Conservation (phyloP, 108 stramenopile genomes). For the Pseudonitzschia delicatissima region DNA sequence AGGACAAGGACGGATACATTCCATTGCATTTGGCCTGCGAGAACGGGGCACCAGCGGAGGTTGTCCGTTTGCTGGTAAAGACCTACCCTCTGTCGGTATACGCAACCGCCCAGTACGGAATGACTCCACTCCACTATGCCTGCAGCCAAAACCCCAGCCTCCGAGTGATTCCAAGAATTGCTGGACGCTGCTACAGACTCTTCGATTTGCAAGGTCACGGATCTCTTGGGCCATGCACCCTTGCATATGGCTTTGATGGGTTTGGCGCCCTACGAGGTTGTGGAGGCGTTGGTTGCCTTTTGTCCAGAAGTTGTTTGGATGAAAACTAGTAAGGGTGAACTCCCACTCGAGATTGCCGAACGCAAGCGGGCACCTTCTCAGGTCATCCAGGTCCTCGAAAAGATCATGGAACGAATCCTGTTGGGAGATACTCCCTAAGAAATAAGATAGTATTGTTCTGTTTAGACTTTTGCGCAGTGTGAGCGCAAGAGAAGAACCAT, state of each 20-base stretch:
- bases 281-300: slow-evolving; percentile 35
- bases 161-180: slow-evolving; percentile 31
- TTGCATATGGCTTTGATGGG: slow-evolving; percentile 44
- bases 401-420: slow-evolving; percentile 30
- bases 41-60: slow-evolving; percentile 29
- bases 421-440: slow-evolving; percentile 10
- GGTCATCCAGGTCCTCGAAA: slow-evolving; percentile 32
- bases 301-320: slow-evolving; percentile 27
- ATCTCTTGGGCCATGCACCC: slow-evolving; percentile 40
- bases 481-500: no score
- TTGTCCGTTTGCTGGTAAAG: slow-evolving; percentile 28
- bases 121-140: slow-evolving; percentile 42
- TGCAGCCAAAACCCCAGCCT: slow-evolving; percentile 25
- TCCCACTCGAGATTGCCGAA: slow-evolving; percentile 37
- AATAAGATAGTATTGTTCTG: no score
- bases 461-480: no score
- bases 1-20: slow-evolving; percentile 48
- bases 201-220: slow-evolving; percentile 23
- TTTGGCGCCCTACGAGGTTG: slow-evolving; percentile 30
- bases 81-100: slow-evolving; percentile 23
- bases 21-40: slow-evolving; percentile 48
- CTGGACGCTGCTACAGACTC: slow-evolving; percentile 22
- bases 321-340: slow-evolving; percentile 35
- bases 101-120: slow-evolving; percentile 24
- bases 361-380: slow-evolving; percentile 25